Evolutionary conservation across 164 flowering plant species (phyloP).

Genomic region (Stephania japonica): DNA sequence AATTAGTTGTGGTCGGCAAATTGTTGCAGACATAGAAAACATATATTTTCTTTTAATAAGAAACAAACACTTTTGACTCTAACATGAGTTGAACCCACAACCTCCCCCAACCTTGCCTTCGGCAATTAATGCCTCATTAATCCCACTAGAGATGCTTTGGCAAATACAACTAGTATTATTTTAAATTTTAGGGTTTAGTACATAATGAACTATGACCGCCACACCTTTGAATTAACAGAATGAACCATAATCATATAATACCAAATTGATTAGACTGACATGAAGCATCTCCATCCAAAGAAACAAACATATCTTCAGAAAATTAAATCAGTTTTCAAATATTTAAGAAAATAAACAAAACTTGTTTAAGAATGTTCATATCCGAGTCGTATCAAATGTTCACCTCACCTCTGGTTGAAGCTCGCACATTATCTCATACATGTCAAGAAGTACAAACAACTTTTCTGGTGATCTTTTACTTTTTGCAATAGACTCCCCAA

Average conservation of each 20-base stretch:
- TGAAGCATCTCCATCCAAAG: neutral
- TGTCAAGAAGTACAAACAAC: constrained; percentile 84
- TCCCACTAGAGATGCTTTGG: too few species aligned
- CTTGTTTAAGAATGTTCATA: neutral
- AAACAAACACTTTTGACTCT: too few species aligned
- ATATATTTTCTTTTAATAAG: too few species aligned
- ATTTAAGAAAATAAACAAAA: neutral
- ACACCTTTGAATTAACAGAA: too few species aligned
- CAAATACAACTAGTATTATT: too few species aligned
- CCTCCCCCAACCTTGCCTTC: too few species aligned
- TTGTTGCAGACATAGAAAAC: too few species aligned
- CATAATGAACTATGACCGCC: too few species aligned
- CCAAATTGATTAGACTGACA: neutral
- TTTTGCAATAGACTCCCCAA: constrained; percentile 95
- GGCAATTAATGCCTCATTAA: too few species aligned
- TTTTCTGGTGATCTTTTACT: constrained; percentile 99
- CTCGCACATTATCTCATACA: constrained; percentile 97
- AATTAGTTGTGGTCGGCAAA: too few species aligned
- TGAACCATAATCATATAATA: neutral
- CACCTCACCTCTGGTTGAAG: constrained; percentile 77
- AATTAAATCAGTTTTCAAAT: neutral
- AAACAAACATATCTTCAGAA: neutral
- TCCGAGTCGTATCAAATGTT: neutral
- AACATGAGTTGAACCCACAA: too few species aligned
- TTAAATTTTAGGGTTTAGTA: too few species aligned